Base-by-base conservation (phyloP, 768 basidiomycete species). In the Boletus rubroflammeus region DNA sequence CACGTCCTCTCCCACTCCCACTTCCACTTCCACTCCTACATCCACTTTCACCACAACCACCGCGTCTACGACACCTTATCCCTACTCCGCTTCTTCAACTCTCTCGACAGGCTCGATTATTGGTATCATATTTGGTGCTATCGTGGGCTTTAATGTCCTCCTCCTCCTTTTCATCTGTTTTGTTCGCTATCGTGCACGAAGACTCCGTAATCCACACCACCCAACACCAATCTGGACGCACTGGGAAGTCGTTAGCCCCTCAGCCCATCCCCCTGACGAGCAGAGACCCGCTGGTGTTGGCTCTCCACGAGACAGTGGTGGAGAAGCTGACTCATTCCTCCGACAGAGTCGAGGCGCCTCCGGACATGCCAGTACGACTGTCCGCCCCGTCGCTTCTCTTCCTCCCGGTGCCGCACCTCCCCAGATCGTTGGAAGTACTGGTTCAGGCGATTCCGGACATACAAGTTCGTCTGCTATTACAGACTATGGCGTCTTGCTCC, bases 271-370 rank as follows among this genome's bases (percentile, higher is more conserved):
- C 11, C 50, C 51, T 1, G 68, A 72, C 11, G 66, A 62, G 14
- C 77, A 71, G 21, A 72, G 73, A 29, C 63, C 73, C 3, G 74
- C 76, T 11, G 86, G 83, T n/a, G 83, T 87, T 67, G 85, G 85
- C 32, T 83, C 83, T 25, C 85, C 87, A 1, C 76, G 85, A 10
- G 77, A 78, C 29, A 88, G 84, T 47, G 87, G 87, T 6, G 86
- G 86, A 62, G 87, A 88, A 65, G 73, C 70, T 3, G 86, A 87
- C 62, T 75, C 87, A 0, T 86, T 88, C 75, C 73, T 86, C 5
- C 78, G 73, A 49, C 72, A 67, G 1, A 73, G 73, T 54, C 58
- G 59, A 17, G 55, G 57, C 9, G 68, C 57, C 3, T 55, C 63
- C 2, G 58, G 57, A 19, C 57, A 47, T 36, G 43, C 21, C 9